phyloP scores from a whole-genome alignment of 2,329 filamentous ascomycete genomes.

The Trichoderma gracile region DNA sequence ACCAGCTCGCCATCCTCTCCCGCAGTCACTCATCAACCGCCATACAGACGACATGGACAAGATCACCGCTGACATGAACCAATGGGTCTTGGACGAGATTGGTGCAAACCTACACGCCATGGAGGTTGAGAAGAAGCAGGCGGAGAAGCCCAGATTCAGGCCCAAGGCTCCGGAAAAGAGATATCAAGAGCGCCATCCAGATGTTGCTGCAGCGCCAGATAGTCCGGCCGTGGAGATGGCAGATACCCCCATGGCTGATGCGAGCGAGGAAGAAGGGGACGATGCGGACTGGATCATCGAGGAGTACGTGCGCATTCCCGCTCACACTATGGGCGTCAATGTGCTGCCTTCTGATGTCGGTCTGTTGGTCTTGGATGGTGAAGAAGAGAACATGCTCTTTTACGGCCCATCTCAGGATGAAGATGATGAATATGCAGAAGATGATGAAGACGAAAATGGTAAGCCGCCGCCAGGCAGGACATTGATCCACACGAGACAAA shows the following conservation, averaged over 20 bases:
- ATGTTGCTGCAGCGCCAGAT: slow-evolving; percentile 28
- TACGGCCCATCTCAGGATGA: slow-evolving; percentile 62
- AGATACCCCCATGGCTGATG: slow-evolving; percentile 43
- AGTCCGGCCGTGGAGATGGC: neutral
- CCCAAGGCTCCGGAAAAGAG: slow-evolving; percentile 58
- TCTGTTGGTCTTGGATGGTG: slow-evolving; percentile 57
- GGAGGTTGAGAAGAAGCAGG: slow-evolving; percentile 44
- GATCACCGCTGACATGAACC: slow-evolving; percentile 57
- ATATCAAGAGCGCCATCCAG: slow-evolving; percentile 58
- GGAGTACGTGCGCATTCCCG: slow-evolving; percentile 63
- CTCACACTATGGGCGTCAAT: slow-evolving; percentile 49
- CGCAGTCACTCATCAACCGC: slow-evolving; percentile 38
- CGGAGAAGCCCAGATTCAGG: slow-evolving; percentile 47
- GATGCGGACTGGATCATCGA: slow-evolving; percentile 64
- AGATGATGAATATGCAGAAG: slow-evolving; percentile 59
- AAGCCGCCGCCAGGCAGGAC: slow-evolving; percentile 30
- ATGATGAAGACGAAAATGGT: slow-evolving; percentile 69
- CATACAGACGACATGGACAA: slow-evolving; percentile 50
- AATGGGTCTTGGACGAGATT: slow-evolving; percentile 61
- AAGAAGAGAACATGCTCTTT: slow-evolving; percentile 61
- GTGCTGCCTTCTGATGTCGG: slow-evolving; percentile 55
- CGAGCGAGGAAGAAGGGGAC: slow-evolving; percentile 47
- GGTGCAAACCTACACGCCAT: slow-evolving; percentile 52
- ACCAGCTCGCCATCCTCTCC: slow-evolving; percentile 34
- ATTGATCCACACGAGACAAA: neutral